Evolutionary conservation across 1,284 basidiomycete genomes (phyloP).

Genomic region (Quambalaria eucalypti): DNA sequence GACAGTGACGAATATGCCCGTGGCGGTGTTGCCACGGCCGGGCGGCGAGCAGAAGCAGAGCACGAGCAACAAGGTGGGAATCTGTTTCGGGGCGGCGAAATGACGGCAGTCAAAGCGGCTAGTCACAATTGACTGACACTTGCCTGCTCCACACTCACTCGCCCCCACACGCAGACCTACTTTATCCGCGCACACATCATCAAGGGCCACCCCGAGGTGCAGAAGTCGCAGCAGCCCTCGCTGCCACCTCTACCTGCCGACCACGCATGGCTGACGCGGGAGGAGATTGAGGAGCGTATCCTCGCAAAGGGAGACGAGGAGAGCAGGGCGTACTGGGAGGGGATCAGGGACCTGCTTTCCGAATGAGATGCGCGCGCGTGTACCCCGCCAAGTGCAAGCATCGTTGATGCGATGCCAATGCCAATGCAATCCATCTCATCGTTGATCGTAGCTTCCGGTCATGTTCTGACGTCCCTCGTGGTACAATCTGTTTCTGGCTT

Average conservation of each 20-base stretch:
- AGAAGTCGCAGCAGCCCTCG: slow-evolving; percentile 39
- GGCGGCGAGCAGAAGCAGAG: background rate
- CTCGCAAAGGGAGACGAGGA: slow-evolving; percentile 49
- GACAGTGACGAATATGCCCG: slow-evolving; percentile 37
- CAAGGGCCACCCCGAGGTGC: slow-evolving; percentile 16
- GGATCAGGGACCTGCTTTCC: slow-evolving; percentile 63
- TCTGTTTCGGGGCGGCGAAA: background rate
- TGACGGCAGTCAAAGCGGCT: background rate
- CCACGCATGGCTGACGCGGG: slow-evolving; percentile 81
- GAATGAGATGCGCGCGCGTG: too few species aligned
- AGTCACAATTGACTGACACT: too few species aligned
- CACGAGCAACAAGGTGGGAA: background rate
- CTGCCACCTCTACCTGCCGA: too few species aligned
- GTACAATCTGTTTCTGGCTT: too few species aligned
- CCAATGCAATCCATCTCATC: too few species aligned
- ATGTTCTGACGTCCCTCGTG: too few species aligned
- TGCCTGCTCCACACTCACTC: too few species aligned
- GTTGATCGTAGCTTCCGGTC: too few species aligned
- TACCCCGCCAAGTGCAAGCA: too few species aligned
- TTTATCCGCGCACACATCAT: slow-evolving; percentile 34
- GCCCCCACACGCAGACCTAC: slow-evolving; percentile 22
- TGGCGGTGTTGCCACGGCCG: slow-evolving; percentile 17
- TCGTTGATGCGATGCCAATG: too few species aligned
- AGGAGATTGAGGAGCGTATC: slow-evolving; percentile 60
- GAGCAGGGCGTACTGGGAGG: slow-evolving; percentile 62